Evolutionary conservation across 2,329 filamentous ascomycete genomes (phyloP), one percentile per base, ranked within the genome.

Genomic region (Rhexocercosporidium sp.): DNA sequence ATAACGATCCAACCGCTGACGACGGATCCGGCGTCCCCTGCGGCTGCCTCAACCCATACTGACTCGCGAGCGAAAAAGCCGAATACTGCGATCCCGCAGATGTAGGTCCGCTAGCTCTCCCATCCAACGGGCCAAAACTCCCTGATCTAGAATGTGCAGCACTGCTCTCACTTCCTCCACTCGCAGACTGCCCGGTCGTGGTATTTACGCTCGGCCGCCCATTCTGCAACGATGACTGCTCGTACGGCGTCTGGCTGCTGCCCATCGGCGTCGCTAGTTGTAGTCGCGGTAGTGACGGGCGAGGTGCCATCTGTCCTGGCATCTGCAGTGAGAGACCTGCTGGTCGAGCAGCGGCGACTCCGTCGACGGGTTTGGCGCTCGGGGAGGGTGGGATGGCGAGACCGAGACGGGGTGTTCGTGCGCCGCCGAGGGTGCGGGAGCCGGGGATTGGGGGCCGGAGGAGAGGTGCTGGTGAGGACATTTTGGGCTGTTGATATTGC

Each of bases 21-120:
- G 93, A 90, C 0, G 95, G 94, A 75, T 97, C 94, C 1, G 92
- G 90, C 0, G 90, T 93, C 66, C 90, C 86, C 73, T 90, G 84
- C 63, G 89, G 78, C 89, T 84, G 82, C 46, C 90, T 88, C 72
- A 94, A 91, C 44, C 87, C 88, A 77, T 88, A 90, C 68, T 90
- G 87, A 59, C 86, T 89, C 46, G 92, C 91, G 78, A 97, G 95
- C 3, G 92, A 95, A 39, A 96, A 82, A 7, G 90, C 88, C 2
- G 93, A 96, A 77, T 92, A 96, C 71, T 93, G 92, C 11, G 93
- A 96, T n/a, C 92, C 92, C 18, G 94, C 94, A 22, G 92, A 95
- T 6, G 91, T 92, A 39, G 94, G 93, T 64, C 93, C 93, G 79
- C 92, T 96, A 29, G 86, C 88, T 69, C 90, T 87, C 62, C 90